phyloP scores from a whole-genome alignment of 2,329 filamentous ascomycete genomes.

The Alternaria brassicicola region DNA sequence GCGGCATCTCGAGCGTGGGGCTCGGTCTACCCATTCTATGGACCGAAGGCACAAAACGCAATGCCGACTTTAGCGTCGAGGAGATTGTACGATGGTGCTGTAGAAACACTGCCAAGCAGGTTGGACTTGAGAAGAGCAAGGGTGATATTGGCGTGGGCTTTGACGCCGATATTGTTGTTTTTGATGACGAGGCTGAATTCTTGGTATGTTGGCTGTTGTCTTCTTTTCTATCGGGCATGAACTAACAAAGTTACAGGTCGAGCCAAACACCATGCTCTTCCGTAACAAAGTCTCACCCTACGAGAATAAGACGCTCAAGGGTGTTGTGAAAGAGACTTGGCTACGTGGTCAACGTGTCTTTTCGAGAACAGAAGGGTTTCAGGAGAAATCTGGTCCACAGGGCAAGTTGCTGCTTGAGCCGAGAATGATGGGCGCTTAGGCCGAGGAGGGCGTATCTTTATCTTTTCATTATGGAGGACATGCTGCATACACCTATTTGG shows the following conservation, averaged over 20 bases:
- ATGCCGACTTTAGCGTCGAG: conserved; percentile 63
- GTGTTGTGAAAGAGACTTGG: conserved; percentile 86
- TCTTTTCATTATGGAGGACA: neutral
- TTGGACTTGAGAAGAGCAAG: conserved; percentile 81
- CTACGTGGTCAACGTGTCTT: conserved; percentile 78
- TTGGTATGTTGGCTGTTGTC: conserved; percentile 57
- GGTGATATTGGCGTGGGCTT: conserved; percentile 80
- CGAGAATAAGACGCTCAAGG: conserved; percentile 77
- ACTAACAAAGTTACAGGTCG: conserved; percentile 40
- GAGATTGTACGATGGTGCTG: conserved; percentile 88
- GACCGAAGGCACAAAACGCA: conserved; percentile 72
- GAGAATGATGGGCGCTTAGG: conserved; percentile 35
- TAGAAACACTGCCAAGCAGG: conserved; percentile 83
- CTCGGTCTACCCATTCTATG: conserved; percentile 90
- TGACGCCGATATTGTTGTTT: conserved; percentile 90
- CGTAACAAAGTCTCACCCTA: conserved; percentile 92
- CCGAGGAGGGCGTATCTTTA: neutral
- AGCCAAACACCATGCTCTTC: conserved; percentile 84
- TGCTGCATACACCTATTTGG: neutral
- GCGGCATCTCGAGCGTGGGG: conserved; percentile 92
- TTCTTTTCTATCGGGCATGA: neutral
- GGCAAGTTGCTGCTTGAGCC: conserved; percentile 61
- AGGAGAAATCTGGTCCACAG: conserved; percentile 60
- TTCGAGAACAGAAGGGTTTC: conserved; percentile 67
- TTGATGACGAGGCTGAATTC: conserved; percentile 84